These are phyloP conservation scores for Yarrowia divulgata DNA, from an alignment of 805 yeast genomes.

Conservation along the genomic window DNA sequence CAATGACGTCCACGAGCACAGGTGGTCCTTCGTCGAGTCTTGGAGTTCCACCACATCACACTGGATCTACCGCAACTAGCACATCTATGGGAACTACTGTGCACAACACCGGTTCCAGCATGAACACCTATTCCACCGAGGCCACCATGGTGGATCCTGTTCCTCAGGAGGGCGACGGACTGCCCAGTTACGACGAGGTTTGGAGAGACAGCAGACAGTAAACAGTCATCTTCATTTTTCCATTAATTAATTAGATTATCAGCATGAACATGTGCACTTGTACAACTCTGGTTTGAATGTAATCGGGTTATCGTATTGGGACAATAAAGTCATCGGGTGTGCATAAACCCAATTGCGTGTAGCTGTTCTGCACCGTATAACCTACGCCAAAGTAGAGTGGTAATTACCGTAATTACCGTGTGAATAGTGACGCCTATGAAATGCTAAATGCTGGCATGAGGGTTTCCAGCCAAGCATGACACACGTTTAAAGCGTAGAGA, in stretches of 20 bases:
- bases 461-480: neutral
- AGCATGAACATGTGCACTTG: conserved; percentile 4
- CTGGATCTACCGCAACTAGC: conserved; percentile 19
- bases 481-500: neutral
- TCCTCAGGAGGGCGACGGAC: conserved; percentile 24
- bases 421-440: conserved; percentile 6
- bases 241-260: conserved; percentile 11
- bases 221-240: neutral
- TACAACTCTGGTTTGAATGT: neutral
- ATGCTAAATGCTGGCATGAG: neutral
- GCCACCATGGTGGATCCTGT: conserved; percentile 24
- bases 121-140: conserved; percentile 23
- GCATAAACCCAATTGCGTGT: conserved; percentile 33
- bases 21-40: conserved; percentile 12
- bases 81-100: conserved; percentile 25
- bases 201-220: conserved; percentile 16
- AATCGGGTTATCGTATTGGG: conserved; percentile 20
- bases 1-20: conserved; percentile 4
- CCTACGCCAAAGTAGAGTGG: conserved; percentile 26
- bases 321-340: conserved; percentile 32
- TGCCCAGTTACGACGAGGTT: conserved; percentile 27
- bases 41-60: conserved; percentile 16
- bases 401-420: conserved; percentile 16
- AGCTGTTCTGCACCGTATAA: conserved; percentile 10
- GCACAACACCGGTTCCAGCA: conserved; percentile 14